A percentile compares a stretch with the other conserved stretches of the same genome.
phyloP scores from a whole-genome alignment of 345 rosid species.

The Aegle marmelos region DNA sequence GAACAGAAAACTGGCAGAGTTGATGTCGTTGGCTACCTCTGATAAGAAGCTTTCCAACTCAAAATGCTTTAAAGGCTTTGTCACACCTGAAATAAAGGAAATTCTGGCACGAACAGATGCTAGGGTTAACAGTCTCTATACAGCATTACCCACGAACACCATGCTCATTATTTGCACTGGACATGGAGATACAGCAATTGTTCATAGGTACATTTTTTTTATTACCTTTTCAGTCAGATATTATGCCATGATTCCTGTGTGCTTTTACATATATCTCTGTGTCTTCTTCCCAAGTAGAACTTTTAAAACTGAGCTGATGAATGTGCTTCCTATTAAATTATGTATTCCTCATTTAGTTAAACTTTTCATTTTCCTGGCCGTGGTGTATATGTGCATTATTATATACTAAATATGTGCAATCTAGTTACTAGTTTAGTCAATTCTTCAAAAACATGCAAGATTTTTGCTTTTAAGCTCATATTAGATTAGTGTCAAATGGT shows the following conservation, averaged over 20 bases:
- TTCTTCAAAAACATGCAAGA: too few species aligned
- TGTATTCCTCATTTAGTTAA: neutral
- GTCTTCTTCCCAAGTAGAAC: neutral
- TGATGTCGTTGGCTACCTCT: conserved; percentile 78
- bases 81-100: conserved; percentile 57
- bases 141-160: conserved; percentile 68
- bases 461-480: neutral
- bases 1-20: conserved; percentile 67
- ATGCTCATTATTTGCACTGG: conserved; percentile 95
- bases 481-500: neutral
- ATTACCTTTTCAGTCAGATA: neutral
- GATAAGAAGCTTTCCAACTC: conserved; percentile 34
- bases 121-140: conserved; percentile 48
- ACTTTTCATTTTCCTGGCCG: neutral
- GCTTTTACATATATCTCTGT: neutral
- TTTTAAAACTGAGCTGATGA: neutral
- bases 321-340: neutral
- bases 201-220: conserved; percentile 52
- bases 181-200: conserved; percentile 87
- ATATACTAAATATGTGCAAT: neutral
- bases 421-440: neutral
- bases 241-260: neutral
- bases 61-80: conserved; percentile 41
- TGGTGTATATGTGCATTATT: neutral
- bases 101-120: conserved; percentile 52